Base-by-base conservation (phyloP, 2,329 filamentous ascomycete genomes). In the Penicillium expansum region DNA sequence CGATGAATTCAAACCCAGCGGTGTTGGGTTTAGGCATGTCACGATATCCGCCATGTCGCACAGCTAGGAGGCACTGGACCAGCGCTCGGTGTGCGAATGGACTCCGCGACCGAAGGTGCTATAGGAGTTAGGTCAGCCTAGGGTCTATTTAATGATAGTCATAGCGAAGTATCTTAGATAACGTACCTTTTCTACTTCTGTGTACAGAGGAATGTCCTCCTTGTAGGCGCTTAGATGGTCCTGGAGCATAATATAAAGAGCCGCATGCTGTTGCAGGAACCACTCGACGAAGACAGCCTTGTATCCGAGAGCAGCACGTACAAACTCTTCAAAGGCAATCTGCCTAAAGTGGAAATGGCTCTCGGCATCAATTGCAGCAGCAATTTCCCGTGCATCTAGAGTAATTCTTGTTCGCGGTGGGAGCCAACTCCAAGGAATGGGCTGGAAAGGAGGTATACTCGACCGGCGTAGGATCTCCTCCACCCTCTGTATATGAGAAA, bases 311-410 rank as follows among this genome's bases (percentile, higher is more conserved):
- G 74, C 69, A 53, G 72, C 74, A 13, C 73, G 72, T 27, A 76
- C 72, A 52, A 74, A 65, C 35, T 75, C 74, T 55, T 76, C 74
- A 39, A 77, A 76, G 4, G 70, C 67, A 45, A 77, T 69, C 2
- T 65, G 65, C 29, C 62, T 69, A 29, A 77, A 76, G 13, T 76
- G 75, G n/a, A 73, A 61, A 57, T 72, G 70, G 49, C 75, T 77
- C 58, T 77, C 74, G 1, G 63, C 60, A 44, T 76, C 71, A 35
- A 77, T 75, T 2, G 66, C 68, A 6, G 57, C 56, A 1, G 74
- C 74, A 52, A 76, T 69, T 5, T 56, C 55, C 10, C 44, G 47
- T 8, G 71, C 57, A 38, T 69, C 64, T 11, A 59, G 38, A 1
- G 61, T 59, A 33, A 60, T 61, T 7, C 62, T 62, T 14, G 61